These are phyloP conservation scores for Cicer arietinum DNA, from an alignment of 306 rosid genomes.

Conservation along the genomic window DNA sequence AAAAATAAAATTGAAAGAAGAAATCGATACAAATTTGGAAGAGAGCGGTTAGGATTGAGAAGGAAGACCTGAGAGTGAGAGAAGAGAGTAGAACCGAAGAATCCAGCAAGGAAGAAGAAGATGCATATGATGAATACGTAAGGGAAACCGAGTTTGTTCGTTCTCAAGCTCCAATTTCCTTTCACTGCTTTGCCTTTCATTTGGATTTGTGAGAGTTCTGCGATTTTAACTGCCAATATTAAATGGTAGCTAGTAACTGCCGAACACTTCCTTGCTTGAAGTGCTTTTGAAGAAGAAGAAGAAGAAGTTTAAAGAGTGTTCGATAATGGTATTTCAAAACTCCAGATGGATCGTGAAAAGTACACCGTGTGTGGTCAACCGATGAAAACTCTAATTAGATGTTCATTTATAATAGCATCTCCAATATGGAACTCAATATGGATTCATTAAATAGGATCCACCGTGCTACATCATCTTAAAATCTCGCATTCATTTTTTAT, in stretches of 20 bases:
- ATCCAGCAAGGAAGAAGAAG: conserved; percentile 74
- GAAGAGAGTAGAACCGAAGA: conserved; percentile 65
- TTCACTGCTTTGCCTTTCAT: conserved; percentile 68
- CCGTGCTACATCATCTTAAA: too few relatives aligned
- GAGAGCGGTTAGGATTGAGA: neutral
- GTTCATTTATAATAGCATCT: neutral
- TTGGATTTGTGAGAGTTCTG: neutral
- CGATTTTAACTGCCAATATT: neutral
- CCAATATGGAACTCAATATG: too few relatives aligned
- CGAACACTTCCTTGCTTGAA: neutral
- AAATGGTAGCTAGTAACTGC: neutral
- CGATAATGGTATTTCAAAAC: too few relatives aligned
- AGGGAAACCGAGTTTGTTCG: conserved; percentile 59
- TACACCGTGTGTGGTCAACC: too few relatives aligned
- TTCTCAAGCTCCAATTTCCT: conserved; percentile 58
- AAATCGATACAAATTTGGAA: neutral
- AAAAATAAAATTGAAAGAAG: neutral
- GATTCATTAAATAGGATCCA: too few relatives aligned
- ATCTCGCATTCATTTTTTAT: too few relatives aligned
- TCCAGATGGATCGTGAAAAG: too few relatives aligned
- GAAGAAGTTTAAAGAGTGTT: conserved; percentile 6
- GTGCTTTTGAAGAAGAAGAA: neutral
- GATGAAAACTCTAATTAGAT: neutral
- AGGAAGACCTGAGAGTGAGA: conserved; percentile 50
- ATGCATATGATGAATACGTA: conserved; percentile 60